Base-by-base conservation (phyloP, 305 asterid species). In the Withania somnifera region DNA sequence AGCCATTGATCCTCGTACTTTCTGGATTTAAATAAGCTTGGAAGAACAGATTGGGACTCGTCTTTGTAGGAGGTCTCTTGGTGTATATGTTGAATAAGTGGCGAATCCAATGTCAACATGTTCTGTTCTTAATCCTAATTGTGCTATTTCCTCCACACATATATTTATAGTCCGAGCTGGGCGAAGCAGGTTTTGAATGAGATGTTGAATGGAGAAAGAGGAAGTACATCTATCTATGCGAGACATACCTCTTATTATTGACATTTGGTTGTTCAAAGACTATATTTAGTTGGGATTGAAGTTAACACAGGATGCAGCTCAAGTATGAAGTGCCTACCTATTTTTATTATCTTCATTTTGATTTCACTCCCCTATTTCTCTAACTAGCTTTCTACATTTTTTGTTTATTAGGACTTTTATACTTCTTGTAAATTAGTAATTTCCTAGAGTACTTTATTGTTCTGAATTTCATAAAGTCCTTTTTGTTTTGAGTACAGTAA, bases 1-100 rank as follows among this genome's bases (percentile, higher is more conserved):
- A 14, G 81, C 76, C 2, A 19, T 58, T 54, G 79, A 85, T 80
- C 82, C 85, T 67, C 22, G 13, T 20, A 47, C 40, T 61, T 17
- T 71, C 17, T 78, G 82, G 77, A 75, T 75, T 75, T 26, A 75
- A 51, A 50, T 50, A 26, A 28, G 24, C 5, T n/a, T 47, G 24
- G 60, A 73, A 9, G 45, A 26, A 45, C 1, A 26, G 2, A 61
- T 47, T 24, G 1, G 17, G 60, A 28, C 14, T 42, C 45, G 57
- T 11, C 77, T 67, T 66, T 34, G 26, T 11, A 67, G 53, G 9
- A 67, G 9, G 5, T 5, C 30, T 36, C 32, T 67, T 19, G 52
- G 32, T 38, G 10, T 34, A 28, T 63, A 64, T 30, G 11, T 15
- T 71, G 22, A 71, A 7, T 45, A 4, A 71, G 14, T 26, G 17